Evolutionary conservation across 495 filamentous ascomycete species (phyloP).

Genomic region (Penicillium longicatenatum): DNA sequence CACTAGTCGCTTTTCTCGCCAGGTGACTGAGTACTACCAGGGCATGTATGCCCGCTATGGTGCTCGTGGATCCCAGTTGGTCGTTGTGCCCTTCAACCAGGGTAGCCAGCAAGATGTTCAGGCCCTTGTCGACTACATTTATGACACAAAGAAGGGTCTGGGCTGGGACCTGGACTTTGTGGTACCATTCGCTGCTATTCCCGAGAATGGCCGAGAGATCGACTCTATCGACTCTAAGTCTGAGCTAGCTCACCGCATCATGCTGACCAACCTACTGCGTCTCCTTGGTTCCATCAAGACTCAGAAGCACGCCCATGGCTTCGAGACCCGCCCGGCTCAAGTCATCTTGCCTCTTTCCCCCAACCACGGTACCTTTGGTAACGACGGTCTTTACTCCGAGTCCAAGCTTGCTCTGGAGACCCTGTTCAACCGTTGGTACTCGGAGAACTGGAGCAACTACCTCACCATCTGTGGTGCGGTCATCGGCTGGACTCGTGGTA

Average conservation of each 20-base stretch:
- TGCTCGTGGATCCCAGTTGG: constrained; percentile 89
- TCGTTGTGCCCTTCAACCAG: constrained; percentile 98
- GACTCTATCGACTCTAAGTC: constrained; percentile 97
- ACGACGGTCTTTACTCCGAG: constrained; percentile 96
- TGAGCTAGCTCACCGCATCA: constrained; percentile 97
- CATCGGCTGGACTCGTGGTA: constrained; percentile 99
- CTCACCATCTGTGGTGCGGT: constrained; percentile 98
- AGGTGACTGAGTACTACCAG: constrained; percentile 99
- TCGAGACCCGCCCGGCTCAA: constrained; percentile 93
- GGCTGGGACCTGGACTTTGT: constrained; percentile 98
- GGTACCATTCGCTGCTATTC: constrained; percentile 95
- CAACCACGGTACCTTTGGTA: constrained; percentile 98
- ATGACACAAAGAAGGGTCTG: constrained; percentile 92
- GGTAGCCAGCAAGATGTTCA: constrained; percentile 97
- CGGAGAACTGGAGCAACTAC: constrained; percentile 96
- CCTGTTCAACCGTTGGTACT: constrained; percentile 97
- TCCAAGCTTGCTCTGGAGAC: constrained; percentile 97
- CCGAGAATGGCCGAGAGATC: constrained; percentile 97
- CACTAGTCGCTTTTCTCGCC: constrained; percentile 91
- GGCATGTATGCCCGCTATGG: constrained; percentile 95
- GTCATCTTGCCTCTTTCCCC: constrained; percentile 95
- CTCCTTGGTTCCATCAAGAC: constrained; percentile 88
- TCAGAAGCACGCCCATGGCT: constrained; percentile 83
- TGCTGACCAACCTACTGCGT: constrained; percentile 95
- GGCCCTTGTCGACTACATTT: constrained; percentile 91